Base-by-base conservation (phyloP, 306 rosid species). In the Phaseolus lunatus region DNA sequence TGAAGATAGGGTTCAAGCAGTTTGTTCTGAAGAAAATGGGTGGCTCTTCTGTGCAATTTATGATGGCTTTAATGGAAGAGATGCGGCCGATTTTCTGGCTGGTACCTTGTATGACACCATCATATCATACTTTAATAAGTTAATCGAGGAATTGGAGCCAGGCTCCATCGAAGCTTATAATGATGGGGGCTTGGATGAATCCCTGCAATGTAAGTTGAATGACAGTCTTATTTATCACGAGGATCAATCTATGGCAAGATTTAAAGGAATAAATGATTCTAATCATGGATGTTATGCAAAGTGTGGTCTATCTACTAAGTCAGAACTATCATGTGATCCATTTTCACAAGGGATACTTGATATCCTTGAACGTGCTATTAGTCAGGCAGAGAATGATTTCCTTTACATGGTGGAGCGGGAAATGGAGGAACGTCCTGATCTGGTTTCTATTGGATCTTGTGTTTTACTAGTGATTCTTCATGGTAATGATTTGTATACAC, bases 1-100 rank as follows among this genome's bases (percentile, higher is more conserved):
- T 65, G 99, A 96, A 86, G 99, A 96, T 77, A 88, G 99, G 86
- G 99, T 96, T 81, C 99, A 96, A 79, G 99, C 98, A 3, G 98
- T 93, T 65, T 96, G 98, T 84, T 96, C 97, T 67, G 99, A 96
- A 86, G 99, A 96, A 83, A 88, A 91, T 72, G 99, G 96, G 3
- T 96, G 98, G 99, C 96, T 96, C 63, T 93, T 88, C 85, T 93
- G 99, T 86, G 93, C 93, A 81, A 93, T 96, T 79, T 96, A 91
- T 78, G 98, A 96, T 45, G 99, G 99, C 22, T 96, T 96, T 84
- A 96, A 96, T 72, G 99, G 98, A 57, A 88, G 99, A 87, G 99
- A 96, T 19, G 99, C 98, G 14, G 99, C 99, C 13, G 99, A 96
- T 79, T 96, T 91, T 87, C 89, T 96, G 53, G 99, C 99, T 8